phyloP scores from a whole-genome alignment of 2,329 filamentous ascomycete genomes.

The Diplodia sapinea region DNA sequence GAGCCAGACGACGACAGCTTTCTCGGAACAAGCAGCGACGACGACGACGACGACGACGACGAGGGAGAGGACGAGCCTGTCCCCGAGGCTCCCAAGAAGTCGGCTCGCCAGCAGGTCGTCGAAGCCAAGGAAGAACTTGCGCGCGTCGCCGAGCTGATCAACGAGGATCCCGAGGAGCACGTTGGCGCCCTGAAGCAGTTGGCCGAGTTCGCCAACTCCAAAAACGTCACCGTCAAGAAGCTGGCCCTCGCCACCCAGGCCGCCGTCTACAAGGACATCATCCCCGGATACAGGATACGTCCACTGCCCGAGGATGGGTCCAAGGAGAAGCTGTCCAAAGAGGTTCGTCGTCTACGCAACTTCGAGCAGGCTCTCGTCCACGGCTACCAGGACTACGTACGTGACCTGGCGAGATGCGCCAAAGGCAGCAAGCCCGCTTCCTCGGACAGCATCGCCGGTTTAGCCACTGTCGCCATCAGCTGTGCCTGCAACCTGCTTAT shows the following conservation, averaged over 20 bases:
- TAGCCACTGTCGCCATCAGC: conserved; percentile 78
- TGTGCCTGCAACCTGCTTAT: conserved; percentile 83
- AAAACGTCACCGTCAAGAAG: conserved; percentile 78
- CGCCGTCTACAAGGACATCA: conserved; percentile 92
- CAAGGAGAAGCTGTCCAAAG: conserved; percentile 85
- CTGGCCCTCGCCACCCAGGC: conserved; percentile 85
- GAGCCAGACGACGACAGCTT: conserved; percentile 67
- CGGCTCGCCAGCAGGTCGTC: conserved; percentile 78
- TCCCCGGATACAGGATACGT: conserved; percentile 94
- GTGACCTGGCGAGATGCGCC: conserved; percentile 72
- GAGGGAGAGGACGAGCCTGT: conserved; percentile 48
- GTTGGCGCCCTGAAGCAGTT: conserved; percentile 78
- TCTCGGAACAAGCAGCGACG: conserved; percentile 64
- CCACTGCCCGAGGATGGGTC: conserved; percentile 76
- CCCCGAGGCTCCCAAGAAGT: conserved; percentile 66
- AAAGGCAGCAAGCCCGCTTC: conserved; percentile 58
- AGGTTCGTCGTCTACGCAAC: conserved; percentile 78
- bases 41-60: conserved; percentile 50
- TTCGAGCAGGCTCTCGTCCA: conserved; percentile 89
- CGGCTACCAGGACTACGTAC: conserved; percentile 84
- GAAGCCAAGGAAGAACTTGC: conserved; percentile 93
- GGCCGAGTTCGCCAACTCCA: conserved; percentile 72
- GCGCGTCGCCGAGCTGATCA: conserved; percentile 77
- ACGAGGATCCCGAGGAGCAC: conserved; percentile 93
- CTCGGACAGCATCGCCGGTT: conserved; percentile 46